Base-by-base conservation (phyloP, 805 yeast species). In the Jamesozyma lodderae region DNA sequence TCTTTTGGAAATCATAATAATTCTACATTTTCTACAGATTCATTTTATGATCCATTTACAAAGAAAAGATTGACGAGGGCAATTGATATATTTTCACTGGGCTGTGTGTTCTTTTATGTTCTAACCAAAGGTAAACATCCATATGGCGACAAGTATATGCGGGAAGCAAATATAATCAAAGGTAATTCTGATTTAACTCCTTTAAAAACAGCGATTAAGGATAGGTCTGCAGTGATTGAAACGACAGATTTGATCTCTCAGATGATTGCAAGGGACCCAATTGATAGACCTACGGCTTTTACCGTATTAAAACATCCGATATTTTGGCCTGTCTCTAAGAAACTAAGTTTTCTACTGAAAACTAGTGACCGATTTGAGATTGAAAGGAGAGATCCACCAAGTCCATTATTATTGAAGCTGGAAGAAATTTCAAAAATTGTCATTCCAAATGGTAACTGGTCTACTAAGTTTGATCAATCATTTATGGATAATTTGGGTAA, bases 341-440 rank as follows among this genome's bases (percentile, higher is more conserved):
- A 82, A 52, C 66, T 92, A 38, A 95, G 86, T 46, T 88, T 92
- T 54, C 64, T 92, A 39, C 66, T 92, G 38, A 82, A 81, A 51
- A 90, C 85, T 4, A 84, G 95, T 43, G 99, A 92, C 56, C 64
- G 97, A 41, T 81, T 88, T 55, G 98, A 92, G 52, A 68, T 82
- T 37, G 94, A 86, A 49, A 70, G 74, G 46, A 67, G 94, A 41
- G 94, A 81, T 44, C 92, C 90, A 14, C 84, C 88, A 11, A 75
- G 83, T 45, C 70, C 64, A 4, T 55, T 81, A 24, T 55, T 86
- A 20, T 51, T 66, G 18, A 59, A 65, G 35, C 63, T 86, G 6
- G 94, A 86, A 52, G 48, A 53, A 1, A 59, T 61, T 14, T 74
- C 84, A 0, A 36, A 47, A 0, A 62, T 59, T 2, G 76, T 80